Evolutionary conservation across 768 basidiomycete species (phyloP).

Genomic region (Neoboletus magnificus): DNA sequence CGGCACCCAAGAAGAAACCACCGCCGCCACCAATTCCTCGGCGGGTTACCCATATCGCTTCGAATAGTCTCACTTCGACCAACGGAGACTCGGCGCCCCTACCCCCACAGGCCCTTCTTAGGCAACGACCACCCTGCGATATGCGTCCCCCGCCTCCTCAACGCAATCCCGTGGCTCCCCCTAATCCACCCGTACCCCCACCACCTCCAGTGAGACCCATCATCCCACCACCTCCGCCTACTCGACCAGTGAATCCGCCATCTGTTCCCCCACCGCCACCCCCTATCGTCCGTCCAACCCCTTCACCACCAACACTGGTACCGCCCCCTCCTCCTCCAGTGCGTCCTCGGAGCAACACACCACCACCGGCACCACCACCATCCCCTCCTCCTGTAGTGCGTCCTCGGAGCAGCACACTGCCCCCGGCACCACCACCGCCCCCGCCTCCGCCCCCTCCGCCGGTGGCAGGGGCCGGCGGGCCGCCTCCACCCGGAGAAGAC

Average conservation of each 20-base stretch:
- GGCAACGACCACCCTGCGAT: constrained; percentile 27
- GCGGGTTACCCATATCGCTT: constrained; percentile 25
- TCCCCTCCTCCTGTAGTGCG: constrained; percentile 37
- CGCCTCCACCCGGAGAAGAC: constrained; percentile 23
- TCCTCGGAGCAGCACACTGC: too few relatives aligned
- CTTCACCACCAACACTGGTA: constrained; percentile 27
- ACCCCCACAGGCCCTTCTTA: constrained; percentile 34
- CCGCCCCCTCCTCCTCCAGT: constrained; percentile 26
- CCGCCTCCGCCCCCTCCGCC: constrained; percentile 37
- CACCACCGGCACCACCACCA: constrained; percentile 40
- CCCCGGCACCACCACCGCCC: constrained; percentile 5
- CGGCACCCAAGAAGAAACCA: constrained; percentile 42
- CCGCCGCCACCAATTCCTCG: constrained; percentile 37
- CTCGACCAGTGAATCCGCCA: constrained; percentile 33
- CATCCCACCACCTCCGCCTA: constrained; percentile 33
- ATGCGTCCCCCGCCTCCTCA: constrained; percentile 22
- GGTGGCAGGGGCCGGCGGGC: too few relatives aligned
- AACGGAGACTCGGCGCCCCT: constrained; percentile 23
- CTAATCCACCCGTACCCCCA: constrained; percentile 24
- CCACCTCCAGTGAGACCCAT: constrained; percentile 31
- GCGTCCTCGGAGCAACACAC: constrained; percentile 15
- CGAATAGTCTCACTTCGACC: constrained; percentile 25
- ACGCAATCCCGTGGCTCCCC: constrained; percentile 28
- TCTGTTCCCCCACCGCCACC: constrained; percentile 32
- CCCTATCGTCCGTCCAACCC: constrained; percentile 17